These are phyloP conservation scores for Aspergillus nanangensis DNA, from an alignment of 495 filamentous ascomycete genomes.

Conservation along the genomic window DNA sequence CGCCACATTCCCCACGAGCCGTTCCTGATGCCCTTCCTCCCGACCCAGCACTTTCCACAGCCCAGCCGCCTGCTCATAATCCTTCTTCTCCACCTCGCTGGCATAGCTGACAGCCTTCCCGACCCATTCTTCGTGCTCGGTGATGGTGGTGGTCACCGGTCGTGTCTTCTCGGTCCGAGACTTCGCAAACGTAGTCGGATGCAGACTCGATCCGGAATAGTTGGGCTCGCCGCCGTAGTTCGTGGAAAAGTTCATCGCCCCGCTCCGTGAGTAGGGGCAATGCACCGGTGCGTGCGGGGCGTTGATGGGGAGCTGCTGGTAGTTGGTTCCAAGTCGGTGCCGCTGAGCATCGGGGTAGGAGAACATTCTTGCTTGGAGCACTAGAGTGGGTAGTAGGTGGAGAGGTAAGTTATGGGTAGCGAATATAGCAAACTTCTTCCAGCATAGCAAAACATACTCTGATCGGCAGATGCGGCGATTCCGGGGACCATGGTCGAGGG, in stretches of 20 bases:
- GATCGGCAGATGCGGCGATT: slow-evolving; percentile 31
- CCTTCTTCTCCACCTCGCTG: slow-evolving; percentile 32
- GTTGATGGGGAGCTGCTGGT: slow-evolving; percentile 41
- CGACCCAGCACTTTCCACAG: slow-evolving; percentile 58
- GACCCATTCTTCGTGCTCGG: slow-evolving; percentile 54
- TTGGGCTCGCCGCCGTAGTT: slow-evolving; percentile 3
- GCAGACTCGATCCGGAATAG: neutral
- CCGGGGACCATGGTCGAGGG: slow-evolving; percentile 41
- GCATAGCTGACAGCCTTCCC: slow-evolving; percentile 32
- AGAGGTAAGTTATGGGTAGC: neutral
- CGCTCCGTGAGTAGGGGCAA: neutral
- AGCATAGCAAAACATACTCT: too few relatives aligned
- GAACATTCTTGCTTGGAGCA: slow-evolving; percentile 67
- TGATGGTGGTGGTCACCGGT: slow-evolving; percentile 26
- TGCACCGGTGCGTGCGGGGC: neutral
- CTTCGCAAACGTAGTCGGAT: slow-evolving; percentile 1
- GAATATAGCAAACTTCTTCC: neutral
- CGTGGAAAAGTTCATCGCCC: neutral
- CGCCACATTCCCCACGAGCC: slow-evolving; percentile 52
- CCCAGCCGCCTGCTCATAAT: slow-evolving; percentile 50
- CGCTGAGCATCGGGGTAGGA: slow-evolving; percentile 60
- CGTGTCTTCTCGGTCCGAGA: slow-evolving; percentile 4
- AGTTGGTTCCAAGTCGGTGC: slow-evolving; percentile 62
- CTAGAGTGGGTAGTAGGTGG: neutral
- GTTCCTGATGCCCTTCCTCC: slow-evolving; percentile 53